Base-by-base conservation (phyloP, 1,139 yeast genomes). In the Taiozyma sp. region DNA sequence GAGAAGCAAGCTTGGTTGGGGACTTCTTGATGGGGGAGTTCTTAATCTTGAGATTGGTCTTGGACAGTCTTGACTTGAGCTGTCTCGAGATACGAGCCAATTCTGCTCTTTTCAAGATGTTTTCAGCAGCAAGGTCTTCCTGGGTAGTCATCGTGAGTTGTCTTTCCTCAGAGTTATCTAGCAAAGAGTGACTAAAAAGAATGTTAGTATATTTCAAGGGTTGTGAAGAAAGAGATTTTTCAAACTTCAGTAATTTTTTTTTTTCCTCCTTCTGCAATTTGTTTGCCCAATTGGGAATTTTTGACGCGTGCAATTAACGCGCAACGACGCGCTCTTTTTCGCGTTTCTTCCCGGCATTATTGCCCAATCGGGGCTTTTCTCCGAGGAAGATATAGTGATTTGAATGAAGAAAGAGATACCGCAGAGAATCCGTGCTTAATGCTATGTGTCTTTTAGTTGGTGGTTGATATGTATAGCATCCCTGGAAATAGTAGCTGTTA, bases 71-170 rank as follows among this genome's bases (percentile, higher is more conserved):
- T 10, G 68, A 61, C 55, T 70, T 71, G 26, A 72, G 56, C 52
- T 70, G 75, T 50, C 74, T 60, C 2, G 76, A 69, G 49, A 72
- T 67, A 49, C 74, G 65, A 7, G 75, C 73, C 6, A 72, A 63
- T 52, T 71, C 75, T 4, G 72, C 76, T 48, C 75, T 62, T 52
- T 71, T 70, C 46, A 72, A 58, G 44, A 72, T 70, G 52, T 66
- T 69, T 50, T 70, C 72, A 19, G 75, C 73, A 16, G 71, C 70
- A 26, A 63, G 58, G 47, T 71, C 72, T 51, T 71, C 74, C 42
- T 53, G 55, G 3, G 52, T 37, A 4, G 51, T 40, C 52, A 53
- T 53, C 11, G 13, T 47, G 30, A 6, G 28, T 9, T 3, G 16
- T 29, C 22, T 11, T 29, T 14, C 28, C 14, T 41, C 13, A 24